phyloP scores from a whole-genome alignment of 169 alveolate species.

The Eimeria necatrix region DNA sequence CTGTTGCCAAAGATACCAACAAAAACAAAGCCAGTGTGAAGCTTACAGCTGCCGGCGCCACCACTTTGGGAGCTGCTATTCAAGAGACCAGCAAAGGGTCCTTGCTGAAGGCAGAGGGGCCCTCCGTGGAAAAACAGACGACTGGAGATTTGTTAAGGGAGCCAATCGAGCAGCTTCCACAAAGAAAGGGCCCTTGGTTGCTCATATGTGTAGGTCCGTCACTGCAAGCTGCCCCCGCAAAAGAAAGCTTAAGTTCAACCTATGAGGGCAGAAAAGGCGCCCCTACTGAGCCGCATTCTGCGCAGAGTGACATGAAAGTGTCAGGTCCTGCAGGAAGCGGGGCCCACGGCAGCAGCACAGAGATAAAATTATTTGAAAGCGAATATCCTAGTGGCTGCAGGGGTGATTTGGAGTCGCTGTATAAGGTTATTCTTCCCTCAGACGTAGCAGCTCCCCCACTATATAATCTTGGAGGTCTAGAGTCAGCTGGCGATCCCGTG shows the following conservation, averaged over 20 bases:
- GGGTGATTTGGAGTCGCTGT: not conserved
- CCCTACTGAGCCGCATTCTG: not conserved
- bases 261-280: not conserved
- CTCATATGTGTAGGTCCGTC: constrained; percentile 55
- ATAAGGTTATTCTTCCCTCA: not conserved
- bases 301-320: not conserved
- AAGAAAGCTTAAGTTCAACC: not conserved
- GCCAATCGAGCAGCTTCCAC: not conserved
- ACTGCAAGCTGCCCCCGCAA: constrained; percentile 32
- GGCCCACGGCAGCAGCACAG: not conserved
- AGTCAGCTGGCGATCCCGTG: not conserved
- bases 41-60: too few species aligned
- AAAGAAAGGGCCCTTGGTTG: constrained; percentile 45
- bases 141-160: not conserved
- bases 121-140: not conserved
- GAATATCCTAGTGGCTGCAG: constrained; percentile 28
- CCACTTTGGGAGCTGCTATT: too few species aligned
- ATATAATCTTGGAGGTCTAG: not conserved
- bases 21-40: too few species aligned
- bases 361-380: not conserved
- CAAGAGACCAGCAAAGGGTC: not conserved
- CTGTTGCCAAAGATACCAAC: too few species aligned
- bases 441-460: not conserved
- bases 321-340: not conserved
- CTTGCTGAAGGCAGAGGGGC: not conserved